Conservation (phyloP, 371 early-diverging fungal genomes). For the Polyrhizophydium stewartii region DNA sequence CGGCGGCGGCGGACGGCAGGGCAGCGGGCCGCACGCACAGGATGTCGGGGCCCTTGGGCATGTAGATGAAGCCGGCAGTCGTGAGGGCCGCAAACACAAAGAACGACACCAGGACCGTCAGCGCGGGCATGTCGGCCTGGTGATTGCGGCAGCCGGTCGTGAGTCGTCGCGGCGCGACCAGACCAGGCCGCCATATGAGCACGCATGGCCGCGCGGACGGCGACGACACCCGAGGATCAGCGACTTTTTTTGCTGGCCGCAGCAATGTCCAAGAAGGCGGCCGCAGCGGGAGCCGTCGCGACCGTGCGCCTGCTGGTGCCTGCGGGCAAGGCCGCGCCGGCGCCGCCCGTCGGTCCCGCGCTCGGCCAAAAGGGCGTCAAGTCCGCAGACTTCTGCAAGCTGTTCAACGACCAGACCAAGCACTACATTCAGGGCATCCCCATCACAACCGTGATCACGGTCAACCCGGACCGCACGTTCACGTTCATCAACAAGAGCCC, state of each 20-base stretch:
- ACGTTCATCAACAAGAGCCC: conserved; percentile 86
- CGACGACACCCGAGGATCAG: no score
- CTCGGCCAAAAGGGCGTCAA: conserved; percentile 96
- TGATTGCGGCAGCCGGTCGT: background rate
- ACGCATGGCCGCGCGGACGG: no score
- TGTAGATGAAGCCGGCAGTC: conserved; percentile 6
- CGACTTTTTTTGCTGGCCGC: no score
- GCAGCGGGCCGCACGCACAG: background rate
- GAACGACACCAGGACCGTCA: background rate
- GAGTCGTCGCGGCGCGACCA: no score
- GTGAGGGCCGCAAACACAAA: background rate
- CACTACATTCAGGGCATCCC: conserved; percentile 75
- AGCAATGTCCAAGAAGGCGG: conserved; percentile 1
- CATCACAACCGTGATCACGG: conserved; percentile 75
- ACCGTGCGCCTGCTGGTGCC: background rate
- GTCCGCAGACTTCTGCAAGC: conserved; percentile 98
- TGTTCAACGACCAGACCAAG: conserved; percentile 95
- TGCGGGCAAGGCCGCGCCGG: conserved; percentile 77
- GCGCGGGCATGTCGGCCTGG: background rate
- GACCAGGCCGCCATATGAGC: no score
- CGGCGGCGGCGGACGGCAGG: no score
- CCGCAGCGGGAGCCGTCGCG: background rate
- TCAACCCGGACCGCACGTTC: conserved; percentile 89
- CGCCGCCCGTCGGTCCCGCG: conserved; percentile 95
- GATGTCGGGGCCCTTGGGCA: conserved; percentile 14